A percentile compares a stretch with the other conserved stretches of the same genome.
phyloP scores from a whole-genome alignment of 345 rosid genomes.

The Fremontodendron californicum region DNA sequence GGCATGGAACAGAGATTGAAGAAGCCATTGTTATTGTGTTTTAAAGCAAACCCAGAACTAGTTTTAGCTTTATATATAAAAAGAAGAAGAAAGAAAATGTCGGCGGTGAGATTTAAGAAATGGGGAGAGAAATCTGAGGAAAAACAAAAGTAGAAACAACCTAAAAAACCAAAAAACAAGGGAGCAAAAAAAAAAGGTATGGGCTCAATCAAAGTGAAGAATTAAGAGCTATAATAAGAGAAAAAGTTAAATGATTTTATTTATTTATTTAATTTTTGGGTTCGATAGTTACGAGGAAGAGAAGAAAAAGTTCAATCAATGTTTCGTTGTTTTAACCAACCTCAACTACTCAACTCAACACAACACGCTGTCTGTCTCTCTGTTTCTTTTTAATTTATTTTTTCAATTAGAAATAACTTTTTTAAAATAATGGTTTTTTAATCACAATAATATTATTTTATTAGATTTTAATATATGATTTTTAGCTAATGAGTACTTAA shows the following conservation, averaged over 20 bases:
- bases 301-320: not conserved
- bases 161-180: not conserved
- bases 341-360: not conserved
- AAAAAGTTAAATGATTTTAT: not conserved
- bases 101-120: conserved; percentile 33
- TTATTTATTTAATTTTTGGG: not conserved
- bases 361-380: not conserved
- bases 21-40: conserved; percentile 45
- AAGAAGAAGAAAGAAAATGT: not conserved
- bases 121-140: conserved; percentile 16
- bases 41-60: not conserved
- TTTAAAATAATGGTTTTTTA: too few species aligned
- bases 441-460: too few species aligned
- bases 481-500: too few species aligned
- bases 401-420: too few species aligned
- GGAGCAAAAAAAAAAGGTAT: too few species aligned
- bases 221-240: too few species aligned
- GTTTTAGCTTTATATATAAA: not conserved
- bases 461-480: too few species aligned
- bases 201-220: not conserved
- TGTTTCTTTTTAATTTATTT: too few species aligned
- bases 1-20: conserved; percentile 54
- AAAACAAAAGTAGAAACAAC: not conserved
- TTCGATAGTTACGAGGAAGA: conserved; percentile 23
- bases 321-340: conserved; percentile 20